These are phyloP conservation scores for Lyophyllum shimeji DNA, from an alignment of 768 basidiomycete species.

Conservation along the genomic window DNA sequence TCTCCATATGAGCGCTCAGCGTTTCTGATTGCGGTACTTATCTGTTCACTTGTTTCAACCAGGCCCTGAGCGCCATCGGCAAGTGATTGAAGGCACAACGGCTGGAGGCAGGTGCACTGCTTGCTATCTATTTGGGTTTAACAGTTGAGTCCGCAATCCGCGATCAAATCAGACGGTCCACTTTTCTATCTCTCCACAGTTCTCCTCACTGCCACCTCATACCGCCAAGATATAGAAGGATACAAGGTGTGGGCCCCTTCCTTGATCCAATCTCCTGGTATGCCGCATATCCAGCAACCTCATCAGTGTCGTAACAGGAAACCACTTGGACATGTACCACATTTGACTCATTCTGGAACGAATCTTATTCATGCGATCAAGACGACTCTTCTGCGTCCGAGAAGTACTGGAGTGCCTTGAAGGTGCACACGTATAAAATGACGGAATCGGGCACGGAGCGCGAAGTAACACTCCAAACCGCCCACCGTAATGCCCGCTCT, in stretches of 20 bases:
- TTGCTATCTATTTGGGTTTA: not conserved
- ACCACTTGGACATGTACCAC: not conserved
- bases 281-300: not conserved
- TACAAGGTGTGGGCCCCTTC: not conserved
- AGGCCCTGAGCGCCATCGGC: not conserved
- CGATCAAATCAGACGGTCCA: not conserved
- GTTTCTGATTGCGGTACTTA: not conserved
- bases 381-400: not conserved
- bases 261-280: not conserved
- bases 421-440: not conserved
- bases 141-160: not conserved
- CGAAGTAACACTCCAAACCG: not conserved
- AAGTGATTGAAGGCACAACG: not conserved
- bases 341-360: not conserved
- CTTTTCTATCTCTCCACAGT: not conserved
- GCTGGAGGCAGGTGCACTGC: not conserved
- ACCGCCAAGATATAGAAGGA: not conserved
- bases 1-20: not conserved
- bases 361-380: not conserved
- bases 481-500: not conserved
- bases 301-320: not conserved
- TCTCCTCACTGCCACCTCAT: not conserved
- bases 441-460: not conserved
- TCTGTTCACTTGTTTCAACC: not conserved
- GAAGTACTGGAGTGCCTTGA: not conserved